These are phyloP conservation scores for Elsinoe ampelina DNA, from an alignment of 2,329 filamentous ascomycete species.

Conservation along the genomic window DNA sequence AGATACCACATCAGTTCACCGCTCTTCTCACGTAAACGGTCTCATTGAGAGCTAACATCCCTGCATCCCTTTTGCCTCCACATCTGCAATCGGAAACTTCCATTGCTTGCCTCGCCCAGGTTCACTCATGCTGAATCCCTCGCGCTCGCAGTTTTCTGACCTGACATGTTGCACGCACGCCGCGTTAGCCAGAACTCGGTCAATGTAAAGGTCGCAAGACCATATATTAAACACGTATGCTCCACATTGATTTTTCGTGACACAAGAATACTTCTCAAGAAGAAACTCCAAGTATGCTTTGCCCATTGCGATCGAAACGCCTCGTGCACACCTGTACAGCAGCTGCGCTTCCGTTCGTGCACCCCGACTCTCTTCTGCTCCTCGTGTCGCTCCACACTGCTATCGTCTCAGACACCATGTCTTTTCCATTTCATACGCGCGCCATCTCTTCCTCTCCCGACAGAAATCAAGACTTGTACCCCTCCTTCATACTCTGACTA, in stretches of 20 bases:
- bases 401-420: neutral
- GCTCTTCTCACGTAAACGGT: too few species aligned
- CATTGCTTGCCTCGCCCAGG: too few species aligned
- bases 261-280: neutral
- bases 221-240: slow-evolving; percentile 10
- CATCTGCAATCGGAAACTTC: too few species aligned
- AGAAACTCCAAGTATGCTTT: neutral
- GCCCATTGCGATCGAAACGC: neutral
- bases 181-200: too few species aligned
- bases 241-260: slow-evolving; percentile 1
- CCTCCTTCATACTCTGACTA: slow-evolving; percentile 81
- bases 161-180: too few species aligned
- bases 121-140: neutral
- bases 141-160: neutral
- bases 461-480: slow-evolving; percentile 50
- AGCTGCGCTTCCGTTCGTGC: neutral
- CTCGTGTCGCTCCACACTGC: too few species aligned
- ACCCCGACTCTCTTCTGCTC: neutral
- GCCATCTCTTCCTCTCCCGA: neutral
- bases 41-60: neutral
- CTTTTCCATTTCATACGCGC: neutral
- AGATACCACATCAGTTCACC: too few species aligned
- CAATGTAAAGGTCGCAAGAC: neutral
- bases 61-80: too few species aligned
- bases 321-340: neutral